These are phyloP conservation scores for Phytophthora idaei DNA, from an alignment of 352 stramenopile genomes.

Conservation along the genomic window DNA sequence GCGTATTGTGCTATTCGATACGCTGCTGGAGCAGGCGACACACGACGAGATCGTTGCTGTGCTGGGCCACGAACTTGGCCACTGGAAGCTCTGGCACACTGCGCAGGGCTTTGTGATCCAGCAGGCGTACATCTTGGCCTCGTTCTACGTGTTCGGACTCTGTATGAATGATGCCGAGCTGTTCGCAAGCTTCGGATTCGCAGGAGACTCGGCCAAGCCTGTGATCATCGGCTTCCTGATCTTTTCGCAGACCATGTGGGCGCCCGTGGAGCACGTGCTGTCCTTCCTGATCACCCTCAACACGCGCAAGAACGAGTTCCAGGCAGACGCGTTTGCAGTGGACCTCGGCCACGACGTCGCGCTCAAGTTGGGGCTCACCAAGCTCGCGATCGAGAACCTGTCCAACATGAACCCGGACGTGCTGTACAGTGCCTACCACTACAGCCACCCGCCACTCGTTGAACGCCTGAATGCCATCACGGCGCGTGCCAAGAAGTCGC, in stretches of 20 bases:
- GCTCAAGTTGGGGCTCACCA: slow-evolving; percentile 95
- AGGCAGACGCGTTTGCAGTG: slow-evolving; percentile 95
- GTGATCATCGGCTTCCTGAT: slow-evolving; percentile 86
- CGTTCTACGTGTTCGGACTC: slow-evolving; percentile 81
- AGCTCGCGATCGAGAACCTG: slow-evolving; percentile 98
- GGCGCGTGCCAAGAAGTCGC: slow-evolving; percentile 58
- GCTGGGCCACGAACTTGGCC: slow-evolving; percentile 95
- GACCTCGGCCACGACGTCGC: slow-evolving; percentile 89
- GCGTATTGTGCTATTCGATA: slow-evolving; percentile 97
- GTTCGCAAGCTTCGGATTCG: slow-evolving; percentile 85
- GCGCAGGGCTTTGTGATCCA: slow-evolving; percentile 94
- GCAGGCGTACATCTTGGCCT: slow-evolving; percentile 84
- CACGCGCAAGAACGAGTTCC: slow-evolving; percentile 83
- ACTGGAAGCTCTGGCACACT: slow-evolving; percentile 97
- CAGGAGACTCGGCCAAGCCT: slow-evolving; percentile 41
- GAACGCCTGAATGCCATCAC: slow-evolving; percentile 95
- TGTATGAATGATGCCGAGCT: slow-evolving; percentile 84
- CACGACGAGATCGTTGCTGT: slow-evolving; percentile 96
- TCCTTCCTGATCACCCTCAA: slow-evolving; percentile 81
- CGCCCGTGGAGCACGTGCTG: slow-evolving; percentile 76
- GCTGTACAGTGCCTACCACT: slow-evolving; percentile 97
- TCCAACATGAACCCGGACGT: slow-evolving; percentile 96
- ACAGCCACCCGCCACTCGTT: slow-evolving; percentile 96
- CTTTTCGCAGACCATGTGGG: slow-evolving; percentile 85
- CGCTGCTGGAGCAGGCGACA: slow-evolving; percentile 93